Evolutionary conservation across 2,329 filamentous ascomycete species (phyloP), one percentile per base, ranked within the genome.

Genomic region (Lithohypha guttulata): DNA sequence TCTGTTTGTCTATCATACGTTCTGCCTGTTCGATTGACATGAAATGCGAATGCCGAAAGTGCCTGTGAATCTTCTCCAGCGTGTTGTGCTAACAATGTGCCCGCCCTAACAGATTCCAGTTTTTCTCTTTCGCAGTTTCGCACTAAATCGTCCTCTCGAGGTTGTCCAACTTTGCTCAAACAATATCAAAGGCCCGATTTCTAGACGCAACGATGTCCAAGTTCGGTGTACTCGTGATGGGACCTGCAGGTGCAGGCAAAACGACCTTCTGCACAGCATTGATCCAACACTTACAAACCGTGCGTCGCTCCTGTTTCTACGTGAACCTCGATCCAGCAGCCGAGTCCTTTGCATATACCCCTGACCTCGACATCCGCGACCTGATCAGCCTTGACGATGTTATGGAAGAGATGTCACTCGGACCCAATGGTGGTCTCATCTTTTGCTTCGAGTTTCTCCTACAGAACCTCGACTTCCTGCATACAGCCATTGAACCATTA

Each of bases 321-420:
- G 81, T 98, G 58, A 98, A 98, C 65, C 84, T 98, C 55, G 91
- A 98, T 60, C 91, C 91, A 5, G 91, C 91, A 41, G 91, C 91
- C 57, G 87, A 95, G 63, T 73, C 79, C 34, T 96, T 98, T 62
- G 79, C 81, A 55, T 93, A 94, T 64, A 71, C 84, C 51, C 91
- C 87, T 15, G 87, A 94, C 59, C 77, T 94, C 55, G 87, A 95
- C 62, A 95, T 95, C 69, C 89, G 86, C 60, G 86, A 95, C 53
- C 75, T 95, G 47, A 93, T 95, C 61, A 84, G 81, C 9, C 77
- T 95, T 45, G 81, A 91, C 56, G 87, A 95, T 71, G 87, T 91
- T 51, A 95, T 95, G 87, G 87, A 94, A 55, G 86, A 95, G 62
- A 78, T 93, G 67, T 77, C 80, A 23, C 71, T 94, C 8, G 87